Evolutionary conservation across 1,139 yeast genomes (phyloP).

Genomic region (Suhomyces chickasaworum): DNA sequence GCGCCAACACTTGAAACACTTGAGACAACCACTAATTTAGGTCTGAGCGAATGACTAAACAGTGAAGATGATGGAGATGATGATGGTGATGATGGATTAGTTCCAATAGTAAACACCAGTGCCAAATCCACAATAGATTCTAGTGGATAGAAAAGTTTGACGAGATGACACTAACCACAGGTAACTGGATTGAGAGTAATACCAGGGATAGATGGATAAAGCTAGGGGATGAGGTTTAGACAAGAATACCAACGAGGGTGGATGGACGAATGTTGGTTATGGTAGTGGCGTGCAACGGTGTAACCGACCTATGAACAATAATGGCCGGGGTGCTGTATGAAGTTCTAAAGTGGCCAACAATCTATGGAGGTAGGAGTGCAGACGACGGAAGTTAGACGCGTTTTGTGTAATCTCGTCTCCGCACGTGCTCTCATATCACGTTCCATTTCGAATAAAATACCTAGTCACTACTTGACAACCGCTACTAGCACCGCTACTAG

Average conservation of each 20-base stretch:
- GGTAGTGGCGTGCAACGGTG: constrained; percentile 1
- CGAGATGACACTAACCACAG: background rate
- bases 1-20: background rate
- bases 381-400: constrained; percentile 11
- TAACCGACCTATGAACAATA: background rate
- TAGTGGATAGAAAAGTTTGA: background rate
- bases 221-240: background rate
- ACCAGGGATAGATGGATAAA: background rate
- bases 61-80: background rate
- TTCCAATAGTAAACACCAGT: too few species aligned
- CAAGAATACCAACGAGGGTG: background rate
- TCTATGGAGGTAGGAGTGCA: constrained; percentile 4
- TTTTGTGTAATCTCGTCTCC: constrained; percentile 18
- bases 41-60: background rate
- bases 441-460: too few species aligned
- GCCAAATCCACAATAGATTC: too few species aligned
- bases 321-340: constrained; percentile 1
- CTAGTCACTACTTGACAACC: too few species aligned
- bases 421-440: too few species aligned
- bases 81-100: too few species aligned
- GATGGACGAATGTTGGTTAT: background rate
- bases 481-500: too few species aligned
- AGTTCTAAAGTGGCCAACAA: constrained; percentile 9
- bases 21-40: background rate
- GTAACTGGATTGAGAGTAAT: too few species aligned